Evolutionary conservation across 352 stramenopile species (phyloP).

Genomic region (Phytophthora macrochlamydospora): DNA sequence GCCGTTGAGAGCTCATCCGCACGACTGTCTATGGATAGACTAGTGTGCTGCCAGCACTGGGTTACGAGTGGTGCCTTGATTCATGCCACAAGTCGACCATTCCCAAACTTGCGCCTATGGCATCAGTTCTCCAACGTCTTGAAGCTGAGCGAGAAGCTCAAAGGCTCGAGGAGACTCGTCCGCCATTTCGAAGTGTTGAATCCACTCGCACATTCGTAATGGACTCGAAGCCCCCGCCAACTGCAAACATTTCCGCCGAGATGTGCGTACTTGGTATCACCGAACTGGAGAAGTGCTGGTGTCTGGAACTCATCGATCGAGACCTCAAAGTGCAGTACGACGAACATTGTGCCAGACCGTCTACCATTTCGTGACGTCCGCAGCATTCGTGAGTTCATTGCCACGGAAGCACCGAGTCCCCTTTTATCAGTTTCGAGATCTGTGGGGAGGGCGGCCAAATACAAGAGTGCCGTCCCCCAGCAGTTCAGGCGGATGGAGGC

Average conservation of each 20-base stretch:
- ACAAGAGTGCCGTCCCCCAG: too few species aligned
- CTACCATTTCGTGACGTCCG: neutral
- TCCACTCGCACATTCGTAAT: neutral
- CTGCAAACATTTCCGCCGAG: neutral
- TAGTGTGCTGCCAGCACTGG: too few species aligned
- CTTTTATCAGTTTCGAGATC: too few species aligned
- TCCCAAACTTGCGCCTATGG: neutral
- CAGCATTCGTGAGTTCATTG: neutral
- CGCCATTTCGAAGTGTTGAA: neutral
- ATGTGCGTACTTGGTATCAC: neutral
- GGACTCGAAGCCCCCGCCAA: neutral
- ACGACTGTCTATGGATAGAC: neutral
- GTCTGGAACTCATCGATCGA: neutral
- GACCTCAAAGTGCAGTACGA: neutral
- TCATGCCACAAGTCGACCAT: neutral
- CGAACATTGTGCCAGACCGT: neutral
- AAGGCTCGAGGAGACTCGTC: neutral
- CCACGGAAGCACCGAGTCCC: neutral
- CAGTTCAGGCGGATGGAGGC: neutral
- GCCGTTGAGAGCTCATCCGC: neutral
- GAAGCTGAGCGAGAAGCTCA: neutral
- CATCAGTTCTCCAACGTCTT: neutral
- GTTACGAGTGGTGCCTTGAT: neutral
- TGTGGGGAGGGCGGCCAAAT: too few species aligned
- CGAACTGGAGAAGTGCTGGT: neutral